A percentile compares a stretch with the other conserved stretches of the same genome.
phyloP scores from a whole-genome alignment of 1,284 basidiomycete species.

The Waitea zeae region DNA sequence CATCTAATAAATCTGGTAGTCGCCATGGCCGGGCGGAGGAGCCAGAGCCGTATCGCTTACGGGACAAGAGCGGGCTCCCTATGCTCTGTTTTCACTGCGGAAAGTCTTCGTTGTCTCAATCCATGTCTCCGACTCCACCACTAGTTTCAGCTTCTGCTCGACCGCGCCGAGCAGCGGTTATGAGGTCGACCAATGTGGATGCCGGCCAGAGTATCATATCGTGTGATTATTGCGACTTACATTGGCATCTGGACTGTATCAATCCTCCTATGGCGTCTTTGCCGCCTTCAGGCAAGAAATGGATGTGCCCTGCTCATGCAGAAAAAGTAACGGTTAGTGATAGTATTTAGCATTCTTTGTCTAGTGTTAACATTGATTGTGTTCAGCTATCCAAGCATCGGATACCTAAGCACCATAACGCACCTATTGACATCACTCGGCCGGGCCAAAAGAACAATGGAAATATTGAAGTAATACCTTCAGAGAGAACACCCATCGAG shows the following conservation, averaged over 20 bases:
- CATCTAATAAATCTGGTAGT: constrained; percentile 22
- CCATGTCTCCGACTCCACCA: too few relatives aligned
- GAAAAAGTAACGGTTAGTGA: constrained; percentile 56
- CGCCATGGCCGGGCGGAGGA: constrained; percentile 83
- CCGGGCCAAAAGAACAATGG: constrained; percentile 75
- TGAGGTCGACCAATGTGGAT: constrained; percentile 18
- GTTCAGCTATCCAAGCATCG: constrained; percentile 59
- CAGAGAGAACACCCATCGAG: constrained; percentile 26
- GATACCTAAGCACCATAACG: constrained; percentile 49
- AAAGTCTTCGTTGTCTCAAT: constrained; percentile 54
- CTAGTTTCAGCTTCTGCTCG: constrained; percentile 38
- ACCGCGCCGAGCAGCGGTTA: constrained; percentile 23
- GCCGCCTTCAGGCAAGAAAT: constrained; percentile 80
- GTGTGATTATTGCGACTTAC: constrained; percentile 89
- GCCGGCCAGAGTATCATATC: constrained; percentile 65
- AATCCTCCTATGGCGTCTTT: constrained; percentile 79
- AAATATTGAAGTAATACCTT: constrained; percentile 75
- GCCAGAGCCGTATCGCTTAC: constrained; percentile 77
- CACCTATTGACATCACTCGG: constrained; percentile 54
- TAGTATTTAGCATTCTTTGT: constrained; percentile 6
- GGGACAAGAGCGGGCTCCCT: constrained; percentile 68
- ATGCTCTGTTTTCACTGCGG: constrained; percentile 86
- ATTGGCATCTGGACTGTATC: constrained; percentile 96
- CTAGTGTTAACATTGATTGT: neutral
- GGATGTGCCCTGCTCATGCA: constrained; percentile 98